phyloP scores from a whole-genome alignment of 2,329 filamentous ascomycete genomes.

The Botrytis medusae region DNA sequence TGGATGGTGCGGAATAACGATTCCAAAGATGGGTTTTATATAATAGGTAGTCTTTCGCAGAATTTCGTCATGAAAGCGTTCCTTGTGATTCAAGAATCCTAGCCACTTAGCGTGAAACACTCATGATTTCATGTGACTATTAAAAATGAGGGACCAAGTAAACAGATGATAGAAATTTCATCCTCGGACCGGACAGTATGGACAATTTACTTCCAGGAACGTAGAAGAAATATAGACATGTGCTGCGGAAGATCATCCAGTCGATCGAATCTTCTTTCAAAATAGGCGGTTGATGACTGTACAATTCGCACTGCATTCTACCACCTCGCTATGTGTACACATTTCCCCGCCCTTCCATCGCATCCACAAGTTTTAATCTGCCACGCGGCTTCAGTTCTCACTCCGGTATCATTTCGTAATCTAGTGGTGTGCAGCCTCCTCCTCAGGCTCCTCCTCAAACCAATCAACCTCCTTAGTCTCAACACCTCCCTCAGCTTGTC shows the following conservation, averaged over 20 bases:
- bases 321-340: slow-evolving; percentile 23
- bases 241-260: neutral
- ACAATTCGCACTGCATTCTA: slow-evolving; percentile 19
- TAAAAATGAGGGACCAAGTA: neutral
- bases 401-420: slow-evolving; percentile 21
- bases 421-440: slow-evolving; percentile 45
- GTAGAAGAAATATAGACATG: neutral
- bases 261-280: slow-evolving; percentile 8
- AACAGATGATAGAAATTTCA: neutral
- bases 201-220: neutral
- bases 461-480: slow-evolving; percentile 63
- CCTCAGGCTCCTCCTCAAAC: slow-evolving; percentile 74
- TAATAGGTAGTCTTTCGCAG: neutral
- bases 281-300: slow-evolving; percentile 5
- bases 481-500: slow-evolving; percentile 65
- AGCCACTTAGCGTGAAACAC: slow-evolving; percentile 1
- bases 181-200: too few relatives aligned
- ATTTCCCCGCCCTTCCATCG: slow-evolving; percentile 7
- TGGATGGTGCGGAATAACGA: neutral
- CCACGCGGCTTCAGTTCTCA: neutral
- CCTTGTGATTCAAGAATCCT: neutral
- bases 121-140: neutral
- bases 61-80: neutral
- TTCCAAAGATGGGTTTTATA: neutral
- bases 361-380: slow-evolving; percentile 4